Percentiles rank a stretch among this genome's conserved stretches.
Evolutionary conservation across 352 stramenopile genomes (phyloP).

Genomic region (Phytophthora capsici): DNA sequence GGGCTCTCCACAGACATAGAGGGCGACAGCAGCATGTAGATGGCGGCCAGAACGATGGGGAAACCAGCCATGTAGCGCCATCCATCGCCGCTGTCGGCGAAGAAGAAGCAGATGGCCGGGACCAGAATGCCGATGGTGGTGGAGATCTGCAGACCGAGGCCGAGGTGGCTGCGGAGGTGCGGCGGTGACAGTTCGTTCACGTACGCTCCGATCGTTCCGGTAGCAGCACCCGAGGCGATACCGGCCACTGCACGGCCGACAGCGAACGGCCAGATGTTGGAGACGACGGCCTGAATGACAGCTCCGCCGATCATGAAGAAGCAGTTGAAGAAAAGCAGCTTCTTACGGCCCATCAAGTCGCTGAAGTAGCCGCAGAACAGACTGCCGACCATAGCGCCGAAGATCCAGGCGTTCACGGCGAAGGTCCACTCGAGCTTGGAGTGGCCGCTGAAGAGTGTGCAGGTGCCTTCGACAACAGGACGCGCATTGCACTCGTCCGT

Average conservation of each 20-base stretch:
- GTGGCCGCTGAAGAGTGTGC: constrained; percentile 45
- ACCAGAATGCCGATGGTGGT: constrained; percentile 38
- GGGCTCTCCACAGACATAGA: constrained; percentile 20
- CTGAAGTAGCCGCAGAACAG: constrained; percentile 46
- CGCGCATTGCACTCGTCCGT: constrained; percentile 50
- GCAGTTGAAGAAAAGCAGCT: constrained; percentile 33
- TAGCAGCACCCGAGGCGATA: constrained; percentile 18
- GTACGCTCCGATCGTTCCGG: constrained; percentile 17
- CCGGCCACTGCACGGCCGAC: constrained; percentile 28
- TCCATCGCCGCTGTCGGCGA: constrained; percentile 34
- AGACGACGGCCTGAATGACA: constrained; percentile 38
- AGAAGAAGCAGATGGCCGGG: constrained; percentile 30
- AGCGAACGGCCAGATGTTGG: constrained; percentile 40
- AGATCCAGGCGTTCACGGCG: constrained; percentile 50
- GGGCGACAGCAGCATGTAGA: constrained; percentile 45
- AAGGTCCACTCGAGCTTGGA: constrained; percentile 39
- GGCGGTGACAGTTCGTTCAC: constrained; percentile 26
- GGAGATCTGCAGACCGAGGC: constrained; percentile 40
- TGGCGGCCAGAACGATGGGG: constrained; percentile 45
- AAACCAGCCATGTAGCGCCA: constrained; percentile 63
- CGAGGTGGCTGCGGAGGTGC: constrained; percentile 30
- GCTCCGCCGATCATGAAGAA: constrained; percentile 49
- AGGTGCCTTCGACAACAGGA: constrained; percentile 47
- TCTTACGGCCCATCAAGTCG: constrained; percentile 37
- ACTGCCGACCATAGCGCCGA: constrained; percentile 58